phyloP scores from a whole-genome alignment of 306 rosid genomes.

The Abrus pulchellus region DNA sequence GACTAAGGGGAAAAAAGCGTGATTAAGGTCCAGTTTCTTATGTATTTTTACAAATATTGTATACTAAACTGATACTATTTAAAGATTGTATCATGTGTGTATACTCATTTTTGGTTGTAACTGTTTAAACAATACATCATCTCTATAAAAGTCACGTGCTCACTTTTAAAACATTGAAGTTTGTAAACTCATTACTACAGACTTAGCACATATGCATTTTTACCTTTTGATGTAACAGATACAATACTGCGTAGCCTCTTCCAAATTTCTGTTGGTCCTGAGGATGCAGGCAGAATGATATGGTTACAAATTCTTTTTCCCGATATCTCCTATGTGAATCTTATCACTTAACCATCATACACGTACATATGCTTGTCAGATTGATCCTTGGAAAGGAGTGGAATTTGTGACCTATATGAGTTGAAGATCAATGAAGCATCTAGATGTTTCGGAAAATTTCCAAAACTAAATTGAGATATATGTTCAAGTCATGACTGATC shows the following conservation, averaged over 20 bases:
- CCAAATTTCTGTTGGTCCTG: neutral
- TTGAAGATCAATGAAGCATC: too few relatives aligned
- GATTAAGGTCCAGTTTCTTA: constrained; percentile 11
- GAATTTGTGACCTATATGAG: too few relatives aligned
- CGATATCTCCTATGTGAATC: too few relatives aligned
- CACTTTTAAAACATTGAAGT: neutral
- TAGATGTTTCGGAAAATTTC: too few relatives aligned
- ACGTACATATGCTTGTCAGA: too few relatives aligned
- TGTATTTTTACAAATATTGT: constrained; percentile 18
- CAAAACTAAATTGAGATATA: too few relatives aligned
- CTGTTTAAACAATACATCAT: neutral
- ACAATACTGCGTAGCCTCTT: neutral
- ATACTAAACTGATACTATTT: neutral
- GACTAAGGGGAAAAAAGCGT: constrained; percentile 62
- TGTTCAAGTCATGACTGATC: too few relatives aligned
- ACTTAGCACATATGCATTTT: too few relatives aligned
- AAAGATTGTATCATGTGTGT: constrained; percentile 9
- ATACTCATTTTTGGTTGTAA: neutral
- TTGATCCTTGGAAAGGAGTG: too few relatives aligned
- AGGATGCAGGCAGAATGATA: too few relatives aligned
- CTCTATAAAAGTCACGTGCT: neutral
- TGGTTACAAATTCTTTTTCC: too few relatives aligned
- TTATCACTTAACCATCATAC: too few relatives aligned
- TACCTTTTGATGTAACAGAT: neutral
- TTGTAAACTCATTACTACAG: neutral